phyloP scores from a whole-genome alignment of 1,284 basidiomycete genomes.

The Irpex sp. region DNA sequence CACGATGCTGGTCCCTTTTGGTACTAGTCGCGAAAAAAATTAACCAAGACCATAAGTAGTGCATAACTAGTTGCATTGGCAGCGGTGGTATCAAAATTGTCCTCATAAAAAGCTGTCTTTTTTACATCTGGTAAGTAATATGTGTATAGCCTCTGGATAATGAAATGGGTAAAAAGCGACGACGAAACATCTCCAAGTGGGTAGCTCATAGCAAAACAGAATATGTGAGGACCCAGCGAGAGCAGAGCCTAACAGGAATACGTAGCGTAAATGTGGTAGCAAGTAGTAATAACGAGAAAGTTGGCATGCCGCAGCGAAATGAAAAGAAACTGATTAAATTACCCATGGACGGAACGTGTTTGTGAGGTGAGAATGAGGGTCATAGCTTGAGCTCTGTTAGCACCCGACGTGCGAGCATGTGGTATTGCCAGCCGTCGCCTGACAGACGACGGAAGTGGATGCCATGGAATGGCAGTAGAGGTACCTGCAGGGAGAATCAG shows the following conservation, averaged over 20 bases:
- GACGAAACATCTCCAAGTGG: neutral
- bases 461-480: constrained; percentile 90
- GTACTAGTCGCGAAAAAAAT: too few relatives aligned
- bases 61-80: neutral
- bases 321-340: constrained; percentile 2
- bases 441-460: constrained; percentile 92
- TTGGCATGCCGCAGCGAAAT: neutral
- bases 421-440: constrained; percentile 97
- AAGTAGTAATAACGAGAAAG: constrained; percentile 9
- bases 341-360: neutral
- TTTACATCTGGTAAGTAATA: neutral
- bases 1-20: too few relatives aligned
- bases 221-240: constrained; percentile 1
- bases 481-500: constrained; percentile 57
- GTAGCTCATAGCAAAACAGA: constrained; percentile 1
- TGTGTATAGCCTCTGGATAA: neutral
- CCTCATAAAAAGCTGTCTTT: neutral
- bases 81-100: neutral
- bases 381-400: constrained; percentile 91
- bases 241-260: constrained; percentile 2
- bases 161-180: neutral
- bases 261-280: neutral
- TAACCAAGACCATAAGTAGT: too few relatives aligned
- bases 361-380: constrained; percentile 20
- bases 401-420: constrained; percentile 93